A percentile compares a stretch with the other conserved stretches of the same genome.
These are phyloP conservation scores for Lichenothelia convexa DNA, from an alignment of 495 filamentous ascomycete species.

Conservation along the genomic window DNA sequence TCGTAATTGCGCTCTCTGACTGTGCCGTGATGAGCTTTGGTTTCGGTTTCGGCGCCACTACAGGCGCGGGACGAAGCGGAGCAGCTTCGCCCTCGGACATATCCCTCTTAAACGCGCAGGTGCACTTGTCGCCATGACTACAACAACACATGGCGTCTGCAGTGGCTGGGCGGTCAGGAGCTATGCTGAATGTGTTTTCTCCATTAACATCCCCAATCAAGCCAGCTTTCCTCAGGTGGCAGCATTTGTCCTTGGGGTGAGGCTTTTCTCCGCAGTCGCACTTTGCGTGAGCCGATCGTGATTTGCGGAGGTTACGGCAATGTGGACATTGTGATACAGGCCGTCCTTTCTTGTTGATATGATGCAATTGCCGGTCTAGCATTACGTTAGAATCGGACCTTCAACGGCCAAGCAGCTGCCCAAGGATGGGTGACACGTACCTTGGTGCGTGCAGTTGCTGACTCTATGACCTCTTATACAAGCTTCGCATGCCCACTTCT, in stretches of 20 bases:
- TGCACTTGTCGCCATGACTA: slow-evolving; percentile 78
- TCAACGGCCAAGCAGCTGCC: background rate
- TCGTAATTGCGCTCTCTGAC: slow-evolving; percentile 64
- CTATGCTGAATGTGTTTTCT: no score
- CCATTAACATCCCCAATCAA: no score
- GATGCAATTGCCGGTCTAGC: slow-evolving; percentile 74
- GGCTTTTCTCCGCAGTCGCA: slow-evolving; percentile 91
- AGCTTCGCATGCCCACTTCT: slow-evolving; percentile 24
- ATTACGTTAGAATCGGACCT: background rate
- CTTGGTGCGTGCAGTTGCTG: slow-evolving; percentile 23
- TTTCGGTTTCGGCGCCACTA: slow-evolving; percentile 28
- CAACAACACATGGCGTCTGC: slow-evolving; percentile 53
- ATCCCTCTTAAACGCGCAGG: slow-evolving; percentile 86
- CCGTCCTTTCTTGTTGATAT: slow-evolving; percentile 97
- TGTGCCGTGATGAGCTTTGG: slow-evolving; percentile 63
- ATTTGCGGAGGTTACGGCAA: slow-evolving; percentile 94
- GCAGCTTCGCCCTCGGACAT: slow-evolving; percentile 9
- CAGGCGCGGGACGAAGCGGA: background rate
- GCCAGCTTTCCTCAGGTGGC: no score
- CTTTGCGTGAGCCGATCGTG: slow-evolving; percentile 83
- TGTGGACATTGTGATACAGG: slow-evolving; percentile 97
- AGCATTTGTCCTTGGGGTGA: background rate
- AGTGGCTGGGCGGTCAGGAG: slow-evolving; percentile 11
- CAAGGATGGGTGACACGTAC: slow-evolving; percentile 8
- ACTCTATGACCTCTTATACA: slow-evolving; percentile 27